These are phyloP conservation scores for Coemansia sp. DNA, from an alignment of 192 early-diverging fungal genomes.

Conservation along the genomic window DNA sequence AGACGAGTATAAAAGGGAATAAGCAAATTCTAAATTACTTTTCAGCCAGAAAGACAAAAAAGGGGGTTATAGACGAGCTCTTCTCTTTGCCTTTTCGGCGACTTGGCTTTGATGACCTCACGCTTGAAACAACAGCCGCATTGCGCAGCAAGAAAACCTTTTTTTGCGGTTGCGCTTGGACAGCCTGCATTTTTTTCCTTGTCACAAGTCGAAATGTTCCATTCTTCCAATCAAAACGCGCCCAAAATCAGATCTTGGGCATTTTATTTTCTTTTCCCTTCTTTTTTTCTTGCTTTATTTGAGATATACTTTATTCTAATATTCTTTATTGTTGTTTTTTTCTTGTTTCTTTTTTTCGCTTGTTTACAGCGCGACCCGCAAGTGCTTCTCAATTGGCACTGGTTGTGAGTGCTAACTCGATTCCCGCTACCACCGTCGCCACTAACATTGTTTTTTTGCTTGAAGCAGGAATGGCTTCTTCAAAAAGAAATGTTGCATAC, in stretches of 20 bases:
- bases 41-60: background rate
- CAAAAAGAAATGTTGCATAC: conserved; percentile 54
- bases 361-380: background rate
- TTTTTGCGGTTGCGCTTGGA: background rate
- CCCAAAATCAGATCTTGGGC: background rate
- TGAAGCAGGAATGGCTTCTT: conserved; percentile 2
- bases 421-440: background rate
- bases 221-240: background rate
- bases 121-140: background rate
- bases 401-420: background rate
- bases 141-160: background rate
- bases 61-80: background rate
- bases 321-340: background rate
- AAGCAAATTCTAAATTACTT: background rate
- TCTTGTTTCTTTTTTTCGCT: background rate
- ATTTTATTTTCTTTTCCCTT: conserved; percentile 6
- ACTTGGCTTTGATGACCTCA: background rate
- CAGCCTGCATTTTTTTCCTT: too few species aligned
- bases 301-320: too few species aligned
- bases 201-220: too few species aligned
- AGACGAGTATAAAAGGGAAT: background rate
- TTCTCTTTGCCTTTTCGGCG: too few species aligned
- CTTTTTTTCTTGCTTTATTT: conserved; percentile 5
- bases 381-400: background rate
- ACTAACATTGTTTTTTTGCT: background rate